Evolutionary conservation across 345 rosid genomes (phyloP), one percentile per base, ranked within the genome.

Genomic region (Toxicodendron radicans): DNA sequence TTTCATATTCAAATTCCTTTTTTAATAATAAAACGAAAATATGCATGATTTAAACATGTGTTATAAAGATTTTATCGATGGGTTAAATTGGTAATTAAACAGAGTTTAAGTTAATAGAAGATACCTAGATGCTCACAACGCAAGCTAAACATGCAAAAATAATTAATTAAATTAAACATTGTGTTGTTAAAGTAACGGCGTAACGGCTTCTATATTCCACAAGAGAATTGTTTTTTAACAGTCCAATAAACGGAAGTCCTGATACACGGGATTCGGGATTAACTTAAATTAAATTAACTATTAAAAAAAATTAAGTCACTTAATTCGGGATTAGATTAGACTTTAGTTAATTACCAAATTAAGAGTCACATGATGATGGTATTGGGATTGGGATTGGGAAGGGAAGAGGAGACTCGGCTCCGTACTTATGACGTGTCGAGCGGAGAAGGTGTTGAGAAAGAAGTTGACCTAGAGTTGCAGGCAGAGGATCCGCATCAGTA

Each of bases 401-500:
- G 30, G 2, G 30, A 27, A 27, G 30, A 27, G 30, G 30, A 48
- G 21, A 65, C 1, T 6, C 66, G 58, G 27, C 35, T 32, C 16
- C 60, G 68, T 7, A n/a, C 3, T 27, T 11, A 0, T 0, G 69
- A 77, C 71, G 76, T 78, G 84, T 61, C 60, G 0, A 0, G 24
- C 62, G 18, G 0, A 33, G 56, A 63, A 16, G 30, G 64, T 7
- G 0, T 2, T 2, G 43, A 14, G 17, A 3, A 16, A 18, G 52
- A 11, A 53, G 80, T 68, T 68, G 68, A 71, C 75, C 27, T 14
- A 62, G 21, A 1, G 17, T 18, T 24, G 72, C 51, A 54, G 11
- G 60, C 32, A 10, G 41, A 65, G 58, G 72, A 71, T 71, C 70
- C 71, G 79, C 69, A 73, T 69, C 56, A 2, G 10, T 5, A 27